A percentile compares a stretch with the other conserved stretches of the same genome.
phyloP scores from a whole-genome alignment of 768 basidiomycete species.

The Hygrophoropsis aurantiaca region DNA sequence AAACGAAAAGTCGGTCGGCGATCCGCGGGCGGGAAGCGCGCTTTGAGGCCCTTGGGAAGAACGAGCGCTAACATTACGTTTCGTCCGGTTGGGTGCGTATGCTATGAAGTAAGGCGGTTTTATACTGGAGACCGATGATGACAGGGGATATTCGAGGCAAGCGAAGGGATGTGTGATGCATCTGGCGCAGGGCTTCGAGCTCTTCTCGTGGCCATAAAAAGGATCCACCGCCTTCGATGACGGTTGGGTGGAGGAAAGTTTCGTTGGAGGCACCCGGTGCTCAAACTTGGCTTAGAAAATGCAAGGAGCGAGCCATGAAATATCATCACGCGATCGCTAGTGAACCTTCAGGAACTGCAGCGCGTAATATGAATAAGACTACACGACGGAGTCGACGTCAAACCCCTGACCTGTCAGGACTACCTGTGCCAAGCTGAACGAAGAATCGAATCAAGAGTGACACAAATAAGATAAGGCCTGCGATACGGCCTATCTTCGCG shows the following conservation, averaged over 20 bases:
- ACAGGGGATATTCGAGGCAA: slow-evolving; percentile 72
- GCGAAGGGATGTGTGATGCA: slow-evolving; percentile 78
- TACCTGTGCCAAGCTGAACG: slow-evolving; percentile 70
- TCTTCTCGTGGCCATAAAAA: slow-evolving; percentile 60
- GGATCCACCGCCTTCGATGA: no score
- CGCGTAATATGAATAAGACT: slow-evolving; percentile 19
- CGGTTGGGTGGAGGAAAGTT: no score
- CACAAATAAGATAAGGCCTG: slow-evolving; percentile 78
- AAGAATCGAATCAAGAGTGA: slow-evolving; percentile 94
- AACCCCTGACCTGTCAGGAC: slow-evolving; percentile 64
- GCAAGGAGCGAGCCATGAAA: no score
- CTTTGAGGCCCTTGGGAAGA: no score
- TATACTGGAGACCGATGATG: not conserved
- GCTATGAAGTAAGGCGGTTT: slow-evolving; percentile 53
- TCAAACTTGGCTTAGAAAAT: no score
- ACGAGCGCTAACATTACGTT: no score
- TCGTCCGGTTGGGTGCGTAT: slow-evolving; percentile 59
- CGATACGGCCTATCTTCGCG: slow-evolving; percentile 83
- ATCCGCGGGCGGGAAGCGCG: no score
- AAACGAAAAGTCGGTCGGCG: no score
- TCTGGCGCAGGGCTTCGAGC: slow-evolving; percentile 62
- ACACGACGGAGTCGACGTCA: not conserved
- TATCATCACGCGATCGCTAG: no score
- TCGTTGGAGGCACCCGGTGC: no score
- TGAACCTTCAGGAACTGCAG: slow-evolving; percentile 80